phyloP scores from a whole-genome alignment of 345 rosid genomes.

The Bretschneidera sinensis region DNA sequence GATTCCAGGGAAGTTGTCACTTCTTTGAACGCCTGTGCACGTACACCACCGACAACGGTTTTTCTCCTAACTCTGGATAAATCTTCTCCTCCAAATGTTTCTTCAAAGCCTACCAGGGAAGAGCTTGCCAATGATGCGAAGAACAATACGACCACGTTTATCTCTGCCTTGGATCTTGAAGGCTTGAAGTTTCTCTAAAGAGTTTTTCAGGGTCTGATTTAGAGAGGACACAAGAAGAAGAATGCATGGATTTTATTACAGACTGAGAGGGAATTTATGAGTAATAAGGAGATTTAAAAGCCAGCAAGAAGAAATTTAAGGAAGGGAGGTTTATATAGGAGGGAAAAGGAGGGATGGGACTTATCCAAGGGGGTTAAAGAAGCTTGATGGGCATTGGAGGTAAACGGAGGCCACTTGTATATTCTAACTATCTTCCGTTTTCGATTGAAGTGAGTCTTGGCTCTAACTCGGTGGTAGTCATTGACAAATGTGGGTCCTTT shows the following conservation, averaged over 20 bases:
- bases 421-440: conserved; percentile 21
- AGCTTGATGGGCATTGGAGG: not conserved
- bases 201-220: conserved; percentile 7
- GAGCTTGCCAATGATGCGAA: conserved; percentile 37
- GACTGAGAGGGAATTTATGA: no score
- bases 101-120: conserved; percentile 51
- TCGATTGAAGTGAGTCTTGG: conserved; percentile 13
- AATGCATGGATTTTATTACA: not conserved
- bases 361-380: not conserved
- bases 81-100: conserved; percentile 45
- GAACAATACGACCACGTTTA: conserved; percentile 35
- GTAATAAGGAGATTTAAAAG: no score
- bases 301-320: not conserved
- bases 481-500: conserved; percentile 4
- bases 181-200: conserved; percentile 27
- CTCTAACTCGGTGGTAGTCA: conserved; percentile 9
- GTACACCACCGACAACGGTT: conserved; percentile 49
- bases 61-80: conserved; percentile 30
- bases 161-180: conserved; percentile 48
- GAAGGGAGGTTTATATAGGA: conserved; percentile 2
- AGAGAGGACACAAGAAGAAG: not conserved
- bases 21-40: conserved; percentile 44
- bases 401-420: conserved; percentile 1
- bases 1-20: conserved; percentile 55
- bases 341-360: not conserved